Conservation (phyloP, 225 moss, liverwort and hornwort genomes). For the Sphagnum tenellum region DNA sequence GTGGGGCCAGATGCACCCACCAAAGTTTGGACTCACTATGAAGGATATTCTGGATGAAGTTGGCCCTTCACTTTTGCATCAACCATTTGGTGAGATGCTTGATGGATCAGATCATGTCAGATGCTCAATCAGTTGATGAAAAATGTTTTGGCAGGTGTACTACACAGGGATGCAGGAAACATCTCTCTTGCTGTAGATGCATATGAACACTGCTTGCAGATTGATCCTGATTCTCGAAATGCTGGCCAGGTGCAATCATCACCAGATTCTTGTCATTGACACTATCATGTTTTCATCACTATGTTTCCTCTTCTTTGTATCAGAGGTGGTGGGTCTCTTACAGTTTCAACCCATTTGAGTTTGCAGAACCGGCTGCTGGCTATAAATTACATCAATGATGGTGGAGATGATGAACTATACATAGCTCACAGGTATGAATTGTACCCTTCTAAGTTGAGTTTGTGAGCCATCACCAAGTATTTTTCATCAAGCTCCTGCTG, state of each 20-base stretch:
- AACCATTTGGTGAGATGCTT: no score
- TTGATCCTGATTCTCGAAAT: conserved; percentile 97
- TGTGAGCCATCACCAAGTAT: no score
- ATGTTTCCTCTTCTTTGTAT: background rate
- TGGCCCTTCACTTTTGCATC: no score
- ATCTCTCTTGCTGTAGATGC: conserved; percentile 94
- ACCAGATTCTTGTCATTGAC: no score
- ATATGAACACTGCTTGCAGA: conserved; percentile 90
- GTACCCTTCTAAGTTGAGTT: no score
- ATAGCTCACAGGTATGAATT: conserved; percentile 71
- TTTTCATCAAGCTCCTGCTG: no score
- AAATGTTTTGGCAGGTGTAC: conserved; percentile 62
- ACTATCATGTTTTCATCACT: background rate
- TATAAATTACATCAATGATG: conserved; percentile 95
- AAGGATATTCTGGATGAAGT: no score
- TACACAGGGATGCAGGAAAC: conserved; percentile 95
- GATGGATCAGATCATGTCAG: no score
- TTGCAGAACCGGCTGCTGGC: conserved; percentile 89
- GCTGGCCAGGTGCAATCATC: conserved; percentile 70
- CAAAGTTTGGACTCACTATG: no score
- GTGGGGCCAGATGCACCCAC: no score
- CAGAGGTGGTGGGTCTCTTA: background rate
- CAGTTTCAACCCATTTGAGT: no score
- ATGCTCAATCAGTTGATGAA: background rate
- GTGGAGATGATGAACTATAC: conserved; percentile 88